Evolutionary conservation across 768 basidiomycete species (phyloP).

Genomic region (Neoboletus magnificus): DNA sequence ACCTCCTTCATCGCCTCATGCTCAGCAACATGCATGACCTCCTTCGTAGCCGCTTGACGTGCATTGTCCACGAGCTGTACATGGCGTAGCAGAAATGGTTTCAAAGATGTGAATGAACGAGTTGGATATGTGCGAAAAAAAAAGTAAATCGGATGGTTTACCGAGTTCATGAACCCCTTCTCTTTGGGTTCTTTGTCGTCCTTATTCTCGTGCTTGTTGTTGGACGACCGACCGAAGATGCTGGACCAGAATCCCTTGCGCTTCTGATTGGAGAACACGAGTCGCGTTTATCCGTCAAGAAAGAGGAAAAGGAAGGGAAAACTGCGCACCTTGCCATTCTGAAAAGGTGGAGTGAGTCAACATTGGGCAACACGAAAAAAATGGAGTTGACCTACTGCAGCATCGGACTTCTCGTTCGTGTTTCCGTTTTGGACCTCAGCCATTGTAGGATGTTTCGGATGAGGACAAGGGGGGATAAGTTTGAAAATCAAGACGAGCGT

Average conservation of each 20-base stretch:
- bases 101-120: too few relatives aligned
- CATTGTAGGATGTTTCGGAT: constrained; percentile 1
- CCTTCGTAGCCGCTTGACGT: constrained; percentile 6
- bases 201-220: neutral
- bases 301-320: neutral
- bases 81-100: neutral
- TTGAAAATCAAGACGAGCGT: neutral
- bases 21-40: constrained; percentile 7
- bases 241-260: constrained; percentile 19
- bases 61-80: neutral
- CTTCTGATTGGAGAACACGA: constrained; percentile 2
- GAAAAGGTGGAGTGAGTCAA: neutral
- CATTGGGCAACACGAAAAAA: neutral
- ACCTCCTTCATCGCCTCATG: constrained; percentile 10
- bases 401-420: neutral
- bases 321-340: constrained; percentile 9
- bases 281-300: neutral
- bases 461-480: neutral
- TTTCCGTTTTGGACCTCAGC: neutral
- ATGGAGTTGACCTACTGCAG: neutral
- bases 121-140: neutral
- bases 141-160: neutral
- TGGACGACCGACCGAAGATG: constrained; percentile 1
- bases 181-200: neutral
- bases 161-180: constrained; percentile 10